Conservation (phyloP, 805 yeast genomes). For the Starmerella geochares region DNA sequence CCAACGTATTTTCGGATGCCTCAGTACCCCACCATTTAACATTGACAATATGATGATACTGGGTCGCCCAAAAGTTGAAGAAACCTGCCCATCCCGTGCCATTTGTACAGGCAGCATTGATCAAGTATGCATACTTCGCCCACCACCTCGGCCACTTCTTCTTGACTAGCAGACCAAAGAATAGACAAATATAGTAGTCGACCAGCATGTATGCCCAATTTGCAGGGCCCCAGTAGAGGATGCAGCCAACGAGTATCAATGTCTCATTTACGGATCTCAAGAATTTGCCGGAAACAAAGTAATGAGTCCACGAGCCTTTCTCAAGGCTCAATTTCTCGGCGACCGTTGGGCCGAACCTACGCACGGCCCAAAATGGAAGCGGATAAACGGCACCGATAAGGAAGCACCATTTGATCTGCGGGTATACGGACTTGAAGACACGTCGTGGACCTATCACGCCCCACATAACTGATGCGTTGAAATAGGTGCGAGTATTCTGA, state of each 20-base stretch:
- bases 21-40: conserved; percentile 57
- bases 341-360: conserved; percentile 10
- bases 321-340: conserved; percentile 20
- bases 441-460: conserved; percentile 52
- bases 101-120: conserved; percentile 41
- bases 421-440: conserved; percentile 43
- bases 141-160: conserved; percentile 41
- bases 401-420: conserved; percentile 53
- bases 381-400: conserved; percentile 39
- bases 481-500: conserved; percentile 36
- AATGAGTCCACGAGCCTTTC: conserved; percentile 35
- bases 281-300: conserved; percentile 38
- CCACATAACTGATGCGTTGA: conserved; percentile 45
- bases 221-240: conserved; percentile 28
- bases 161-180: conserved; percentile 39
- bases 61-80: conserved; percentile 37
- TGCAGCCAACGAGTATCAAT: conserved; percentile 7
- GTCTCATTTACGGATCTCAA: conserved; percentile 14
- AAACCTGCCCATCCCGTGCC: conserved; percentile 44
- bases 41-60: conserved; percentile 38
- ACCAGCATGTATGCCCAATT: conserved; percentile 38
- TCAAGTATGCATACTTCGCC: conserved; percentile 43
- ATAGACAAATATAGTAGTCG: conserved; percentile 34
- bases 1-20: conserved; percentile 5
- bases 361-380: conserved; percentile 15